Evolutionary conservation across 202 grass and related monocot genomes (phyloP).

Genomic region (Musa balbisiana): DNA sequence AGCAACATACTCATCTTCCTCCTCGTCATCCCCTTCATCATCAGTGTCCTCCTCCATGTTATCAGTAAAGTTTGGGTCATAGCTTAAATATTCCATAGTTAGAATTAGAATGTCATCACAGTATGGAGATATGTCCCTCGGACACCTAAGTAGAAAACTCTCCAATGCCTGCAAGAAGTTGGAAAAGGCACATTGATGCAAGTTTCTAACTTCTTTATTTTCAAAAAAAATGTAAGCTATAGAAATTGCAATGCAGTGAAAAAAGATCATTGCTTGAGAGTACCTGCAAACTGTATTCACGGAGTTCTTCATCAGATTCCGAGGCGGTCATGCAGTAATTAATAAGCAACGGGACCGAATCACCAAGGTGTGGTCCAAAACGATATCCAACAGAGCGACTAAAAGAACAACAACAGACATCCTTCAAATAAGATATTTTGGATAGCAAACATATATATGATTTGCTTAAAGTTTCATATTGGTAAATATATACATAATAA

Average conservation of each 20-base stretch:
- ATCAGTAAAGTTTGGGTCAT: slow-evolving; percentile 99
- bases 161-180: slow-evolving; percentile 52
- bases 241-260: slow-evolving; percentile 4
- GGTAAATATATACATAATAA: background rate
- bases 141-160: slow-evolving; percentile 95
- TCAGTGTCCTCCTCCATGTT: slow-evolving; percentile 98
- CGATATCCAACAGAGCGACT: slow-evolving; percentile 96
- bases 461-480: background rate
- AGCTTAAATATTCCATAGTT: slow-evolving; percentile 89
- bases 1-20: slow-evolving; percentile 83
- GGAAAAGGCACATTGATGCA: background rate
- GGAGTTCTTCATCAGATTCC: slow-evolving; percentile 95
- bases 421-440: background rate
- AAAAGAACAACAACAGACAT: slow-evolving; percentile 23
- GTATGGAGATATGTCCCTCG: slow-evolving; percentile 85
- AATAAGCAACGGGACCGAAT: slow-evolving; percentile 88
- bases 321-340: slow-evolving; percentile 87
- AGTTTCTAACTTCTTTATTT: slow-evolving; percentile 8
- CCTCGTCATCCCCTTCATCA: slow-evolving; percentile 73
- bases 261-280: slow-evolving; percentile 1
- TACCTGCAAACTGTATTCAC: slow-evolving; percentile 98
- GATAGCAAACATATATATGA: background rate
- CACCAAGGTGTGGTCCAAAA: slow-evolving; percentile 85
- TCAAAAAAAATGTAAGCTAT: slow-evolving; percentile 7
- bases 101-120: slow-evolving; percentile 81